These are phyloP conservation scores for Ceratocystis destructans DNA, from an alignment of 2,329 filamentous ascomycete genomes.

Conservation along the genomic window DNA sequence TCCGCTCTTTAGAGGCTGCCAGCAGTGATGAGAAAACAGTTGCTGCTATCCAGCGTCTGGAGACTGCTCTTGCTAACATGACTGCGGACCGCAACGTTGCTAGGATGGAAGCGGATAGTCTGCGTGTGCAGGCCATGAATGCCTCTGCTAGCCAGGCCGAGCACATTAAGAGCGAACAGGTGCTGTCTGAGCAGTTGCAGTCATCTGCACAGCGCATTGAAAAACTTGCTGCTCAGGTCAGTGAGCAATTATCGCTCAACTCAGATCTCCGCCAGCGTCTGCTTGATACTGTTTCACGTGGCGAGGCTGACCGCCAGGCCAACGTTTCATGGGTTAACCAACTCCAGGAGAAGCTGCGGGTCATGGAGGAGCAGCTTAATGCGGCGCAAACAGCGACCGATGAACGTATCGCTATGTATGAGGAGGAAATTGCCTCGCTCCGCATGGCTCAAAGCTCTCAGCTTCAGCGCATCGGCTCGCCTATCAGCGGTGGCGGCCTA, in stretches of 20 bases:
- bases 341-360: slow-evolving; percentile 66
- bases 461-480: slow-evolving; percentile 43
- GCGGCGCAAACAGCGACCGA: slow-evolving; percentile 76
- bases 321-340: slow-evolving; percentile 72
- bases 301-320: slow-evolving; percentile 67
- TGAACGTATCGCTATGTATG: slow-evolving; percentile 67
- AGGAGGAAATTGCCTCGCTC: slow-evolving; percentile 66
- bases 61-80: slow-evolving; percentile 53
- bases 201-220: slow-evolving; percentile 66
- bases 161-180: slow-evolving; percentile 46
- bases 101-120: slow-evolving; percentile 47
- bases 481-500: slow-evolving; percentile 25
- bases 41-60: slow-evolving; percentile 49
- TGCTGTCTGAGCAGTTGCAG: slow-evolving; percentile 54
- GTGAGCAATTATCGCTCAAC: slow-evolving; percentile 68
- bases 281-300: slow-evolving; percentile 63
- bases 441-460: slow-evolving; percentile 65
- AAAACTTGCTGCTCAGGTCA: slow-evolving; percentile 63
- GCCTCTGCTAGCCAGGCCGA: slow-evolving; percentile 43
- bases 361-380: slow-evolving; percentile 72
- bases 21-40: slow-evolving; percentile 45
- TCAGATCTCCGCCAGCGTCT: slow-evolving; percentile 61
- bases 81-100: slow-evolving; percentile 61
- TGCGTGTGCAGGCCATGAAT: slow-evolving; percentile 46
- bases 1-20: slow-evolving; percentile 48